Evolutionary conservation across 2,329 filamentous ascomycete species (phyloP).

Genomic region (Scolecobasidium constrictum): DNA sequence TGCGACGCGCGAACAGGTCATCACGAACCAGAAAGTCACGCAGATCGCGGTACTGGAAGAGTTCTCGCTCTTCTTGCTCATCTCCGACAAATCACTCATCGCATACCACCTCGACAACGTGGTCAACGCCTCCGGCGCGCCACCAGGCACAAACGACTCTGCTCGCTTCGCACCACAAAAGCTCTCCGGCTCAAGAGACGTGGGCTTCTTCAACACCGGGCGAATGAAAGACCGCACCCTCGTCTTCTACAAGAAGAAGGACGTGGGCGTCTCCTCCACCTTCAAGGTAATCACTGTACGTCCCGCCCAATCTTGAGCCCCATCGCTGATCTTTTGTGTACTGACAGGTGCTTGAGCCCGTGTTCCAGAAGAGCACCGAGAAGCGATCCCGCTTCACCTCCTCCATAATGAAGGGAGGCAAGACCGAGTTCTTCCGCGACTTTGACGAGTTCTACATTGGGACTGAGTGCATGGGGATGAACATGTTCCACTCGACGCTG

Average conservation of each 20-base stretch:
- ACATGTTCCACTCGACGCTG: constrained; percentile 90
- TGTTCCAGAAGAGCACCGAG: constrained; percentile 84
- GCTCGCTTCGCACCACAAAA: constrained; percentile 81
- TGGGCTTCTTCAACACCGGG: constrained; percentile 92
- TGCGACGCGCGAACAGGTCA: constrained; percentile 49
- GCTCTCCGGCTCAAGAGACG: constrained; percentile 75
- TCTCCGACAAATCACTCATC: constrained; percentile 82
- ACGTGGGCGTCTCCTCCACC: constrained; percentile 80
- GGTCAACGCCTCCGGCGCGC: constrained; percentile 41
- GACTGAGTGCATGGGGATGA: constrained; percentile 86
- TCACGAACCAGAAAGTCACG: constrained; percentile 66
- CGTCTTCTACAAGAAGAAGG: constrained; percentile 89
- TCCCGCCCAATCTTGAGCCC: constrained; percentile 1
- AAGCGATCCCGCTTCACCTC: constrained; percentile 55
- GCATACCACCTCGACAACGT: constrained; percentile 90
- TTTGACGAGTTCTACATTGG: constrained; percentile 99
- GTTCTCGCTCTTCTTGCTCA: constrained; percentile 83
- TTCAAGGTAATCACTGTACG: constrained; percentile 50
- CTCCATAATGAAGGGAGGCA: constrained; percentile 45
- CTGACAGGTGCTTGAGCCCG: constrained; percentile 72
- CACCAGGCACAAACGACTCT: constrained; percentile 56
- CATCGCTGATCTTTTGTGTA: constrained; percentile 5
- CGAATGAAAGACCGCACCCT: constrained; percentile 94
- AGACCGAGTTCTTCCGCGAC: constrained; percentile 92
- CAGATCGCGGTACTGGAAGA: constrained; percentile 94